phyloP scores from a whole-genome alignment of 257 asterid genomes.

The Anisodus acutangulus region DNA sequence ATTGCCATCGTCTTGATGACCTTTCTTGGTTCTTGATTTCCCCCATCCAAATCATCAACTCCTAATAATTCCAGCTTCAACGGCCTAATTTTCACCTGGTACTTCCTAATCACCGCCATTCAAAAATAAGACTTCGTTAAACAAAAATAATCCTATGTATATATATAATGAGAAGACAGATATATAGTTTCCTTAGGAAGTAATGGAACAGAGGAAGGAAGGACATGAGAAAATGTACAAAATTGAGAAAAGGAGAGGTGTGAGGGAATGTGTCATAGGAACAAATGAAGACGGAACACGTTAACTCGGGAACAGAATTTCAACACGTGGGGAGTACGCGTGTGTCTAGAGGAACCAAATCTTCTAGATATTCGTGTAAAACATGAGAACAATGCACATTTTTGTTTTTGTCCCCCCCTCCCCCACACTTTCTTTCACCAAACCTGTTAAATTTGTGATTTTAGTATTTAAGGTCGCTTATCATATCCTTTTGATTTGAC shows the following conservation, averaged over 20 bases:
- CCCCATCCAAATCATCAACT: constrained; percentile 22
- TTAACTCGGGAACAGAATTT: constrained; percentile 55
- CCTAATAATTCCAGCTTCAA: constrained; percentile 47
- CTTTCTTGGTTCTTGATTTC: constrained; percentile 25
- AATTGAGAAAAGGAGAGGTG: neutral
- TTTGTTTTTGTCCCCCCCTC: neutral
- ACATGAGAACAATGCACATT: neutral
- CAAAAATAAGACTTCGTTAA: neutral
- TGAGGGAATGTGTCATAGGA: constrained; percentile 8
- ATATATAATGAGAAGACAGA: neutral
- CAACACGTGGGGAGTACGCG: constrained; percentile 66
- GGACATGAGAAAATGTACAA: too few species aligned
- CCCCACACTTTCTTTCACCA: neutral
- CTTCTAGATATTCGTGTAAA: neutral
- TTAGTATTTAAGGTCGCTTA: too few species aligned
- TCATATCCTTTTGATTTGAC: too few species aligned
- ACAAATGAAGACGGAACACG: constrained; percentile 41
- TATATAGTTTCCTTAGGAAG: neutral
- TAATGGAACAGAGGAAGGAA: neutral
- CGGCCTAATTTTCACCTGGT: constrained; percentile 59
- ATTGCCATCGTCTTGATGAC: constrained; percentile 41
- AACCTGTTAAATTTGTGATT: constrained; percentile 1
- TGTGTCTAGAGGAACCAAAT: constrained; percentile 41
- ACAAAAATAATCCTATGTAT: neutral
- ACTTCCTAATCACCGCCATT: constrained; percentile 59